Evolutionary conservation across 2,329 filamentous ascomycete genomes (phyloP).

Genomic region (Epichloe gansuensis): DNA sequence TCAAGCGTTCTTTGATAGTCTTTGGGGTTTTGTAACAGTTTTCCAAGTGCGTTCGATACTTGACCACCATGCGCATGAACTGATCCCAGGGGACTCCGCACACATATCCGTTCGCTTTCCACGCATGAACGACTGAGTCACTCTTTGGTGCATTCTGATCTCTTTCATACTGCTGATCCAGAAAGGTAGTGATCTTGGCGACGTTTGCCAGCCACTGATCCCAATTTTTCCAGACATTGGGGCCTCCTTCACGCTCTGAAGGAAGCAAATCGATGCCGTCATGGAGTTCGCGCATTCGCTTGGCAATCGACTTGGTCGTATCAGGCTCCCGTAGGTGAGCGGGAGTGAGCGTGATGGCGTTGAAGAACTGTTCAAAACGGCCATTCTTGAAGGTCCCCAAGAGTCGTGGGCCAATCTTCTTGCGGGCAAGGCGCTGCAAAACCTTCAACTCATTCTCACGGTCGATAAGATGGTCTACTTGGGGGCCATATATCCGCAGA

Average conservation of each 20-base stretch:
- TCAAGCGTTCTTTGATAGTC: constrained; percentile 58
- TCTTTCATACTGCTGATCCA: constrained; percentile 46
- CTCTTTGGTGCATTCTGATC: constrained; percentile 14
- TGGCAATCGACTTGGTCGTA: constrained; percentile 85
- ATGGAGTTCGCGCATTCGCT: constrained; percentile 92
- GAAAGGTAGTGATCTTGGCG: constrained; percentile 41
- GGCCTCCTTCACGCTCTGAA: constrained; percentile 63
- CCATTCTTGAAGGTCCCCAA: constrained; percentile 90
- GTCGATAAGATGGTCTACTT: constrained; percentile 93
- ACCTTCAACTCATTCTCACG: constrained; percentile 81
- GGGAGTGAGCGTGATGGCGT: constrained; percentile 68
- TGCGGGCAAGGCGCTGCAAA: constrained; percentile 70
- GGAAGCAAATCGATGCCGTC: constrained; percentile 80
- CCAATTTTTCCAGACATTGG: constrained; percentile 86
- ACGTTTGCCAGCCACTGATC: constrained; percentile 73
- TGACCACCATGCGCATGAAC: constrained; percentile 63
- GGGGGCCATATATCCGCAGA: constrained; percentile 83
- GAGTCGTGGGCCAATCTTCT: constrained; percentile 84
- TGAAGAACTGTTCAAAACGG: constrained; percentile 88
- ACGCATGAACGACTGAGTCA: constrained; percentile 30
- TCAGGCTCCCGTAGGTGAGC: constrained; percentile 66
- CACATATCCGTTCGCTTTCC: constrained; percentile 61
- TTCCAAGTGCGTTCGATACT: constrained; percentile 64
- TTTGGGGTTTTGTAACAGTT: constrained; percentile 54
- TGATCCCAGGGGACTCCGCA: constrained; percentile 72